Evolutionary conservation across 192 early-diverging fungal genomes (phyloP).

Genomic region (Linnemannia elongata): DNA sequence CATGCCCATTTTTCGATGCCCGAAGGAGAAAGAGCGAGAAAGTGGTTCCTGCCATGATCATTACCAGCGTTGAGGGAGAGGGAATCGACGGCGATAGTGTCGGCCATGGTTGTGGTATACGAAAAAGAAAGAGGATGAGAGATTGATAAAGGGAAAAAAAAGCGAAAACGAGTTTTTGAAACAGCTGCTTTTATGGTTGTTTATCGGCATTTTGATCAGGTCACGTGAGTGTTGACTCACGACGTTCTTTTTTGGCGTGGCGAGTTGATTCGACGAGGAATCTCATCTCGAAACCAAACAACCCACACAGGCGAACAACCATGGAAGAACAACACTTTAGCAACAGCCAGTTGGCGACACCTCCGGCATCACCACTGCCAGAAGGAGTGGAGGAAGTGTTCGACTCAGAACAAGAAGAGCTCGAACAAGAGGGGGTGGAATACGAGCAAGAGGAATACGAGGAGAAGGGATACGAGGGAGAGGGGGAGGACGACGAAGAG

Average conservation of each 20-base stretch:
- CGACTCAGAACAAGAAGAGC: not conserved
- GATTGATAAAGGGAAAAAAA: slow-evolving; percentile 11
- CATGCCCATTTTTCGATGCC: not conserved
- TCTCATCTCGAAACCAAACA: not conserved
- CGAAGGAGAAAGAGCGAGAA: not conserved
- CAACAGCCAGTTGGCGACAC: not conserved
- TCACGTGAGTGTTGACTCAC: slow-evolving; percentile 31
- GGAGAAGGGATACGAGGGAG: not conserved
- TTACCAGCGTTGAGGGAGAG: slow-evolving; percentile 50
- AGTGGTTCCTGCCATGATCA: not conserved
- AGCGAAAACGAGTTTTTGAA: not conserved
- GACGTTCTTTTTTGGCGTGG: not conserved
- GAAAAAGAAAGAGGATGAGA: not conserved
- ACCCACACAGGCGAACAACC: not conserved
- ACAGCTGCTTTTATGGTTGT: not conserved
- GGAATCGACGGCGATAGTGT: slow-evolving; percentile 48
- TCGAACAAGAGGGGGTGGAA: not conserved
- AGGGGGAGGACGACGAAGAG: not conserved
- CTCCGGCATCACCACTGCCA: not conserved
- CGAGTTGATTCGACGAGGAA: not conserved
- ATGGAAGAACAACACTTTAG: not conserved
- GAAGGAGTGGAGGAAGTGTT: not conserved
- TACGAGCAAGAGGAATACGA: not conserved
- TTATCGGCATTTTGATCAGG: not conserved
- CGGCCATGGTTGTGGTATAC: slow-evolving; percentile 38